Evolutionary conservation across 2,329 filamentous ascomycete genomes (phyloP), one percentile per base, ranked within the genome.

Genomic region (Apiospora saccharicola): DNA sequence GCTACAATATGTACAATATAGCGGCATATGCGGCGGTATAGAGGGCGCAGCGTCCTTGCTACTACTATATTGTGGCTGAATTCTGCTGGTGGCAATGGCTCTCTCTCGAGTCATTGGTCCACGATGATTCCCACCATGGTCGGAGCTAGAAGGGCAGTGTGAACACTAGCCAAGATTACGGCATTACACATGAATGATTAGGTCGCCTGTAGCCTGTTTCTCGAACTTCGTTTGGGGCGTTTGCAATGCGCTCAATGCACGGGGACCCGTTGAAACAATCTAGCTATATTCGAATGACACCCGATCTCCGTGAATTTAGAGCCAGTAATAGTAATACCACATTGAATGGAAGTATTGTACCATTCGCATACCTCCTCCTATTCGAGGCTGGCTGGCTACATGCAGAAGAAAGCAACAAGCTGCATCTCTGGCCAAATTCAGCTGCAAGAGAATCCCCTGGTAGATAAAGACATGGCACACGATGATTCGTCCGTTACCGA

Each of bases 131-230:
- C 57, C 57, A 64, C 57, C 57, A 64, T 64, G 41, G 57, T 64
- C 57, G 57, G 57, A 64, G 34, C 57, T 64, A 64, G 34, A 64
- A 19, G 57, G 57, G 57, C 57, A 64, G 57, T 64, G 57, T 64
- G 34, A 64, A 41, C 30, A 22, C 57, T 64, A 64, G 57, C n/a
- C 57, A 64, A 64, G 57, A 41, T 41, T 64, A 64, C 57, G 57
- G 57, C 57, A 64, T 64, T 41, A 64, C 57, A 64, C 57, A 64
- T 64, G 41, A 13, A 41, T 19, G 57, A 64, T 64, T 64, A 41
- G 22, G 57, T 64, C n/a, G 57, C 57, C 10, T 34, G 53, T 37
- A 22, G 53, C 53, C 53, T 64, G 57, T 41, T 64, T 64, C 34
- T 64, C 57, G 57, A 64, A 30, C 57, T 64, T 41, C 34, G 57